Evolutionary conservation across 257 asterid species (phyloP), one percentile per base, ranked within the genome.

Genomic region (Schizonepeta tenuifolia): DNA sequence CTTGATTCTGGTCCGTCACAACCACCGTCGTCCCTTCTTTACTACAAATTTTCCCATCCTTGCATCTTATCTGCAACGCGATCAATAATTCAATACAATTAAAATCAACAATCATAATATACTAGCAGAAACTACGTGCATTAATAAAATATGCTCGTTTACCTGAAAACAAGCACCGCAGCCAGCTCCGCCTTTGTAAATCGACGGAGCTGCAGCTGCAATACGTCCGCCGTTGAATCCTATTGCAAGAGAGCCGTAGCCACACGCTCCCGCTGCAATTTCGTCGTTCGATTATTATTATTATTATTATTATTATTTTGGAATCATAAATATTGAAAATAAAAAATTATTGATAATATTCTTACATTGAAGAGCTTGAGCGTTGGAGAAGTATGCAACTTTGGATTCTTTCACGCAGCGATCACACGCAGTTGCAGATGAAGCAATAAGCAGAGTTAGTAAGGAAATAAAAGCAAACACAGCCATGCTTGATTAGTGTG

Each of bases 121-220:
- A 17, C 13, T 51, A 51, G 5, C 24, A n/a, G 0, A 17, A 20
- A 7, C 0, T n/a, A 50, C 4, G 26, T 50, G 57, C 10, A 3
- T 50, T 18, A 11, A 3, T 1, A 51, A 51, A 18, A 51, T 35
- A 35, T 17, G 9, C 5, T 13, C 1, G 3, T 11, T 11, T 11
- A 87, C 93, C 89, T 89, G 97, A 81, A 89, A 93, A 81, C 97
- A 93, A 1, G 96, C 97, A 3, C 97, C 96, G 57, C 98, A 93
- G 1, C 88, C 97, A 59, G 93, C 94, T 35, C 97, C 98, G 0
- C 67, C 74, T 26, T 89, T 87, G 86, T 71, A 89, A 21, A 90
- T 72, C 67, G 82, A 73, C 12, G 96, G 83, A 36, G 77, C 26
- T 3, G 97, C 97, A 3, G 97, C 98, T 0, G 96, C 96, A 26